Evolutionary conservation across 768 basidiomycete genomes (phyloP).

Genomic region (Tylopilus plumbeoviolaceoides): DNA sequence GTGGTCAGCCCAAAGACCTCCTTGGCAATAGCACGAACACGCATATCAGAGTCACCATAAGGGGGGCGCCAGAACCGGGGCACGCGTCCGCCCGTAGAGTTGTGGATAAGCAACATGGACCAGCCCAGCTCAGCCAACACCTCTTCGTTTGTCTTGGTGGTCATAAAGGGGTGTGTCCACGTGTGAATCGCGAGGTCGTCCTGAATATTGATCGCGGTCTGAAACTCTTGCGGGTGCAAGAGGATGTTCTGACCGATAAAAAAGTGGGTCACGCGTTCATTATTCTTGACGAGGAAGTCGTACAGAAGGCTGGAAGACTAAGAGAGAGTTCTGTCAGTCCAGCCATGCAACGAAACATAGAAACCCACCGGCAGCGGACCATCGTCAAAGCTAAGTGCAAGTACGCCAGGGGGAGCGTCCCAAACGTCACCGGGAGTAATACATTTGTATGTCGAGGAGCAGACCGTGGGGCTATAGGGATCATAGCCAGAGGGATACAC

Average conservation of each 20-base stretch:
- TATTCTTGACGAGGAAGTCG: slow-evolving; percentile 62
- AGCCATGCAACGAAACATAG: not conserved
- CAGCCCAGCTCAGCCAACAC: slow-evolving; percentile 74
- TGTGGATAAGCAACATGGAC: slow-evolving; percentile 74
- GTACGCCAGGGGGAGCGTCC: slow-evolving; percentile 68
- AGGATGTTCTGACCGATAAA: slow-evolving; percentile 83
- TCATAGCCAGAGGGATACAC: slow-evolving; percentile 38
- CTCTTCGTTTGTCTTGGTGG: slow-evolving; percentile 63
- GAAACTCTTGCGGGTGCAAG: slow-evolving; percentile 51
- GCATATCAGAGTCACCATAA: slow-evolving; percentile 78
- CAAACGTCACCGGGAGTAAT: slow-evolving; percentile 57
- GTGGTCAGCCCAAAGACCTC: slow-evolving; percentile 83
- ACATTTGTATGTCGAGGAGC: slow-evolving; percentile 77
- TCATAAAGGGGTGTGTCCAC: slow-evolving; percentile 80
- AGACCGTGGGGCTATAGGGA: slow-evolving; percentile 51
- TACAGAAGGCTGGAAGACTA: slow-evolving; percentile 49
- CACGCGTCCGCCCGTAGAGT: slow-evolving; percentile 75
- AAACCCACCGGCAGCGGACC: slow-evolving; percentile 55
- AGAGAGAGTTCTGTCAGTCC: not conserved
- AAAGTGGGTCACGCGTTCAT: slow-evolving; percentile 78
- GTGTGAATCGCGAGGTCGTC: slow-evolving; percentile 45
- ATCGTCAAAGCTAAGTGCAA: slow-evolving; percentile 75
- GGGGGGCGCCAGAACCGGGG: slow-evolving; percentile 86
- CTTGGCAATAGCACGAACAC: slow-evolving; percentile 80
- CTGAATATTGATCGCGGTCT: slow-evolving; percentile 40